Conservation (phyloP, 2,329 filamentous ascomycete species). For the Aaosphaeria pasadenensis region DNA sequence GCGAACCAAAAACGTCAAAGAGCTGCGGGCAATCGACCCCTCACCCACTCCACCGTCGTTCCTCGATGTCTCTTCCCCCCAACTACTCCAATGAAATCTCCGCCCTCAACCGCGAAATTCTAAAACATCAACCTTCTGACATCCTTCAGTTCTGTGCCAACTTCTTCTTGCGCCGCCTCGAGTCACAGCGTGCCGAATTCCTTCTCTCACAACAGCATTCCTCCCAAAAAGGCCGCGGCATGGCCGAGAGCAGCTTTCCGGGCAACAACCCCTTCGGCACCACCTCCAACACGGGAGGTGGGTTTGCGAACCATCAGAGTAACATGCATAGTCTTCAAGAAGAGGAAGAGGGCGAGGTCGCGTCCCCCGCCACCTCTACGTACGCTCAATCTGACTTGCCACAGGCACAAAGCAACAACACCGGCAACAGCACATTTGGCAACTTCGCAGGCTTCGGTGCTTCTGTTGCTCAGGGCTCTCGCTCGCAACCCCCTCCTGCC, state of each 20-base stretch:
- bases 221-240: constrained; percentile 45
- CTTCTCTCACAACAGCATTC: constrained; percentile 50
- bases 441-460: constrained; percentile 34
- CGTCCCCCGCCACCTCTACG: constrained; percentile 63
- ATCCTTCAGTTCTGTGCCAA: constrained; percentile 69
- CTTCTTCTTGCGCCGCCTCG: constrained; percentile 64
- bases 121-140: constrained; percentile 58
- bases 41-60: constrained; percentile 28
- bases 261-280: constrained; percentile 74
- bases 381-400: constrained; percentile 44
- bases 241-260: constrained; percentile 75
- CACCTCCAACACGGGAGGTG: constrained; percentile 30
- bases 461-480: constrained; percentile 33
- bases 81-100: constrained; percentile 58
- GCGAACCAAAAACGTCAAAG: constrained; percentile 35
- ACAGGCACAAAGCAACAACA: constrained; percentile 38
- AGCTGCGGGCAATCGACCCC: constrained; percentile 34
- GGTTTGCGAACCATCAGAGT: constrained; percentile 39
- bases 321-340: constrained; percentile 66
- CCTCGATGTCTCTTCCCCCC: constrained; percentile 40
- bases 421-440: constrained; percentile 42
- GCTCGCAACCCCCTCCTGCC: constrained; percentile 42
- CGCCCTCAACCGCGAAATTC: constrained; percentile 60
- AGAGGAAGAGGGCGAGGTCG: constrained; percentile 76
- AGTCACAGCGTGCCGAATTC: constrained; percentile 60